Percentiles rank a stretch among this genome's conserved stretches.
Evolutionary conservation across 345 rosid genomes (phyloP).

Genomic region (Eucalyptus sp.): DNA sequence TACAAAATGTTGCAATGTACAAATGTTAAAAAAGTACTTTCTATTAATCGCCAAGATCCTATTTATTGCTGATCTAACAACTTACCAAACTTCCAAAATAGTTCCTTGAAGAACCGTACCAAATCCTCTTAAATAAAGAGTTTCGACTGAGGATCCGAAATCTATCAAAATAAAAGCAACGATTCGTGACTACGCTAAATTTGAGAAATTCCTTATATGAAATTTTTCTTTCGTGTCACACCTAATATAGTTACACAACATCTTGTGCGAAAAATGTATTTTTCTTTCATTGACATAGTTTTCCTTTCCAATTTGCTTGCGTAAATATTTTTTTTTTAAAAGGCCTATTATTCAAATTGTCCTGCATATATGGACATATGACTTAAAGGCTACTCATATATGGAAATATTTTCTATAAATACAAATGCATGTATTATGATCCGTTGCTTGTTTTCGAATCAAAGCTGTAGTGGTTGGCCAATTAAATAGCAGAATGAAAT

Average conservation of each 20-base stretch:
- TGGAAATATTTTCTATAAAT: background rate
- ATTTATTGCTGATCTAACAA: background rate
- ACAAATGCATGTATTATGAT: background rate
- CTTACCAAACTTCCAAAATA: background rate
- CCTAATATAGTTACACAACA: background rate
- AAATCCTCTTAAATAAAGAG: background rate
- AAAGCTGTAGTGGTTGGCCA: background rate
- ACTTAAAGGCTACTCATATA: background rate
- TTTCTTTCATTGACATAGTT: background rate
- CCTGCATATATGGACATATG: background rate
- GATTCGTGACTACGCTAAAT: fast-evolving
- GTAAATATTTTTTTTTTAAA: background rate
- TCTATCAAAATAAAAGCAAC: fast-evolving
- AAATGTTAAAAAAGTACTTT: background rate
- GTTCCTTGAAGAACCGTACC: background rate
- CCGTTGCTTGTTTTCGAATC: background rate
- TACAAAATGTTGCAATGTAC: background rate
- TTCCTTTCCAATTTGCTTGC: background rate
- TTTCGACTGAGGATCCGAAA: background rate
- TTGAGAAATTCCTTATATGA: background rate
- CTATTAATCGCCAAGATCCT: background rate
- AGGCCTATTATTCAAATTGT: background rate
- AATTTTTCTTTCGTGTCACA: background rate
- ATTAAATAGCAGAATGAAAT: background rate
- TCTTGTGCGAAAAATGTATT: background rate